Evolutionary conservation across 116 monocot species (phyloP).

Genomic region (Thalassia testudinum): DNA sequence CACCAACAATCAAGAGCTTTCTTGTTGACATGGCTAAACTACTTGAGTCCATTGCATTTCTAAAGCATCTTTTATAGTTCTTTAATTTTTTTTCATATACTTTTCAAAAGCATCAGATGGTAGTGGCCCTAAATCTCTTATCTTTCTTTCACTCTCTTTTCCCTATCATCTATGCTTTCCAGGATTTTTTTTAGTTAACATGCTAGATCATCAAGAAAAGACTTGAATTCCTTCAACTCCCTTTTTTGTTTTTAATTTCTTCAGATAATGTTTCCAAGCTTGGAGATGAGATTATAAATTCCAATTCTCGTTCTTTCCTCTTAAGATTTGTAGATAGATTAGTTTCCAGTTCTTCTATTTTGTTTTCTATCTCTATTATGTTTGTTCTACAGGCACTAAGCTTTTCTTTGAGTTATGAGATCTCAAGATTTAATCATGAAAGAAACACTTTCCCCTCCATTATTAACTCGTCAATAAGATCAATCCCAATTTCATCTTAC

Average conservation of each 20-base stretch:
- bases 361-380: slow-evolving; percentile 87
- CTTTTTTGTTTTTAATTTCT: slow-evolving; percentile 51
- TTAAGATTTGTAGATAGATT: slow-evolving; percentile 92
- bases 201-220: slow-evolving; percentile 48
- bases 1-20: slow-evolving; percentile 98
- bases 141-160: slow-evolving; percentile 81
- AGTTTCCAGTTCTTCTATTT: slow-evolving; percentile 91
- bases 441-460: slow-evolving; percentile 58
- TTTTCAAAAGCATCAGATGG: slow-evolving; percentile 98
- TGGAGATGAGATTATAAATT: slow-evolving; percentile 49
- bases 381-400: slow-evolving; percentile 71
- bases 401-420: slow-evolving; percentile 83
- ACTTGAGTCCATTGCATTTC: slow-evolving; percentile 76
- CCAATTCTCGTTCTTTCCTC: slow-evolving; percentile 72
- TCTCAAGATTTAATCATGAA: slow-evolving; percentile 87
- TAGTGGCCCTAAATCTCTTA: slow-evolving; percentile 87
- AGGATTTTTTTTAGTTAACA: slow-evolving; percentile 55
- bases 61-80: slow-evolving; percentile 87
- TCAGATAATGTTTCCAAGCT: slow-evolving; percentile 35
- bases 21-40: slow-evolving; percentile 98
- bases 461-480: slow-evolving; percentile 88
- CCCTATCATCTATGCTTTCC: too few relatives aligned
- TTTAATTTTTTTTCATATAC: slow-evolving; percentile 82
- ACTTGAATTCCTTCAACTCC: slow-evolving; percentile 49
- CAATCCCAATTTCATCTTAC: slow-evolving; percentile 91